phyloP scores from a whole-genome alignment of 2,329 filamentous ascomycete species.

The Paracoccidioides lutzii region DNA sequence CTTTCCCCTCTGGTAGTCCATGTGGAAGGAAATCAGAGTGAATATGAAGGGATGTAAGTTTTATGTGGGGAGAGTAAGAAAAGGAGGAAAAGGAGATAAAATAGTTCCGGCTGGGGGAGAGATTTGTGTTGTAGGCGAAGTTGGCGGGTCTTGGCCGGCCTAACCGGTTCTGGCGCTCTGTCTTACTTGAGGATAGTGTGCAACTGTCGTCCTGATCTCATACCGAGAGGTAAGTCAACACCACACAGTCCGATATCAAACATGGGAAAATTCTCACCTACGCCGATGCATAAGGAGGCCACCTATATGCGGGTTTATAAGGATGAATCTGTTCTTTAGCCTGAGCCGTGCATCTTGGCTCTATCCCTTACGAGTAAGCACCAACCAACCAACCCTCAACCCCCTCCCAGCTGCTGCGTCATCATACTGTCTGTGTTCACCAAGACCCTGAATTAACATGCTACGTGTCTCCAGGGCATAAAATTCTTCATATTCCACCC shows the following conservation, averaged over 20 bases:
- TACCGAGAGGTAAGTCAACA: no score
- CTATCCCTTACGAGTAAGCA: conserved; percentile 36
- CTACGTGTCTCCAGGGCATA: conserved; percentile 47
- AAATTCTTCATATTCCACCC: conserved; percentile 66
- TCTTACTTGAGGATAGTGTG: not conserved
- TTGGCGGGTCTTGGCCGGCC: not conserved
- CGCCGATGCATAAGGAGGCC: not conserved
- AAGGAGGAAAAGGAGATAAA: conserved; percentile 17
- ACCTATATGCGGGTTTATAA: not conserved
- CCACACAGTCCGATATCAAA: no score
- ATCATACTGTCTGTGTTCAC: not conserved
- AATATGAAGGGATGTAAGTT: conserved; percentile 34
- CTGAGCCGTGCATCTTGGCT: conserved; percentile 31
- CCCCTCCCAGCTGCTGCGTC: not conserved
- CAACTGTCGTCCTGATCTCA: no score
- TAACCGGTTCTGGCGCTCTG: not conserved
- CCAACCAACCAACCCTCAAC: not conserved
- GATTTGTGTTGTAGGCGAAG: conserved; percentile 15
- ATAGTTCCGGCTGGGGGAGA: conserved; percentile 13
- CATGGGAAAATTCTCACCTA: not conserved
- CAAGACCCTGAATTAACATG: not conserved
- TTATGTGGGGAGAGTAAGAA: conserved; percentile 26
- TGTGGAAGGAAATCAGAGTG: conserved; percentile 30
- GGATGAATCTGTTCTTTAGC: conserved; percentile 15
- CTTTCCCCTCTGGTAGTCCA: conserved; percentile 36